A percentile compares a stretch with the other conserved stretches of the same genome.
These are phyloP conservation scores for Alternaria conjuncta DNA, from an alignment of 2,329 filamentous ascomycete species.

Conservation along the genomic window DNA sequence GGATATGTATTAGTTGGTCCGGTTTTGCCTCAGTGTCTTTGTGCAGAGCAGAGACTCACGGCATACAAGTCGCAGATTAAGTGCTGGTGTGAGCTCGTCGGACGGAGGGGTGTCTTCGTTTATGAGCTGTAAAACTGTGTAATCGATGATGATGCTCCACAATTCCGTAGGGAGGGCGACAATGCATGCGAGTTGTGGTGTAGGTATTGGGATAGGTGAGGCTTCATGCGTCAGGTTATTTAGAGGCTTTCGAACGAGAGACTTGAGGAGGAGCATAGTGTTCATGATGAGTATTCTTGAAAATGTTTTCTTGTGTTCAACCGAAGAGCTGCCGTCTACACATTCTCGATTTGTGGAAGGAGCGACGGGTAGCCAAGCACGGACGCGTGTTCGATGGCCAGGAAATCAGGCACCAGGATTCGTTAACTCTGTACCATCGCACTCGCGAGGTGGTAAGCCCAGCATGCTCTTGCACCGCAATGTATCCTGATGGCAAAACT, in stretches of 20 bases:
- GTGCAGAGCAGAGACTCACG: background rate
- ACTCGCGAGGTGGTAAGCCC: background rate
- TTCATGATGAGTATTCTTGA: background rate
- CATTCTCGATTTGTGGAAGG: background rate
- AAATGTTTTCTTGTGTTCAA: no score
- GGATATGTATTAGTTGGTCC: background rate
- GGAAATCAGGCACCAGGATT: background rate
- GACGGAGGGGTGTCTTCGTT: background rate
- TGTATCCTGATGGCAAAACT: background rate
- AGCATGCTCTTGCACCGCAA: background rate
- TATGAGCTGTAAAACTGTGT: background rate
- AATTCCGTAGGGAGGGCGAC: background rate
- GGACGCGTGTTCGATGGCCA: background rate
- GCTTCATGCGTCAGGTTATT: background rate
- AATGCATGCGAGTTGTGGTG: background rate
- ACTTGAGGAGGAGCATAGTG: fast-evolving
- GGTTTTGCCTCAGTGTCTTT: background rate
- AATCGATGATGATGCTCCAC: background rate
- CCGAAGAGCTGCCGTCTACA: no score
- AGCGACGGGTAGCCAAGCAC: background rate
- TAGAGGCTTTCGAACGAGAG: background rate
- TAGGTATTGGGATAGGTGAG: background rate
- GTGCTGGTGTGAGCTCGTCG: background rate
- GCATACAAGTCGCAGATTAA: background rate
- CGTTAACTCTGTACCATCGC: background rate